phyloP scores from a whole-genome alignment of 2,329 filamentous ascomycete genomes.

The Fusarium proliferatum region DNA sequence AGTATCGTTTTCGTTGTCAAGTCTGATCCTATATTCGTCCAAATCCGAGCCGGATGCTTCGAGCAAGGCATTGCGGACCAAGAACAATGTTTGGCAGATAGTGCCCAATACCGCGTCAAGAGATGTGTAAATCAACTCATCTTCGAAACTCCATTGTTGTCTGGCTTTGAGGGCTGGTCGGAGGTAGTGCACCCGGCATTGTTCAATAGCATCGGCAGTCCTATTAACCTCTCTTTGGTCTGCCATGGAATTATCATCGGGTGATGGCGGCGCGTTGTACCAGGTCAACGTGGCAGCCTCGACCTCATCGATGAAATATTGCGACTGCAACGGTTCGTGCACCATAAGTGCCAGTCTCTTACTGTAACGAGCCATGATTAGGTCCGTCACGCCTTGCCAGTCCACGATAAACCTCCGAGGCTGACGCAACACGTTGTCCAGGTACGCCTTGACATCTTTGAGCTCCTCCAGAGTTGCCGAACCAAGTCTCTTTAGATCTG shows the following conservation, averaged over 20 bases:
- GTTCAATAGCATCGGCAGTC: constrained; percentile 52
- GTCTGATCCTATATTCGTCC: constrained; percentile 14
- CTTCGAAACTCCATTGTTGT: constrained; percentile 52
- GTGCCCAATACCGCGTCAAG: constrained; percentile 52
- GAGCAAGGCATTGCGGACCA: constrained; percentile 34
- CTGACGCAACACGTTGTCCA: constrained; percentile 56
- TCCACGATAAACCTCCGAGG: constrained; percentile 54
- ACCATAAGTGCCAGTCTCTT: constrained; percentile 61
- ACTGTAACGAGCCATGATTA: constrained; percentile 72
- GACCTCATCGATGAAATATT: constrained; percentile 51
- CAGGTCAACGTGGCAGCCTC: constrained; percentile 55
- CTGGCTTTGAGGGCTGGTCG: constrained; percentile 40
- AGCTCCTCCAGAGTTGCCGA: constrained; percentile 47
- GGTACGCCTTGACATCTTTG: constrained; percentile 54
- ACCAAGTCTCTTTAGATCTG: constrained; percentile 50
- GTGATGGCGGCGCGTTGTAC: constrained; percentile 53
- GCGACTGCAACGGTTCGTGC: constrained; percentile 40
- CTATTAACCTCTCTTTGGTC: constrained; percentile 47
- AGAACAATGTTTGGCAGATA: constrained; percentile 53
- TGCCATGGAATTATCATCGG: constrained; percentile 32
- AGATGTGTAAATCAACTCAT: constrained; percentile 58
- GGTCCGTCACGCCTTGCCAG: constrained; percentile 75
- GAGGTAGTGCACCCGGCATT: constrained; percentile 62
- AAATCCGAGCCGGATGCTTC: constrained; percentile 22
- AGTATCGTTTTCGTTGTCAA: background rate